Conservation (phyloP, 1,139 yeast genomes). For the Taphrina populina region DNA sequence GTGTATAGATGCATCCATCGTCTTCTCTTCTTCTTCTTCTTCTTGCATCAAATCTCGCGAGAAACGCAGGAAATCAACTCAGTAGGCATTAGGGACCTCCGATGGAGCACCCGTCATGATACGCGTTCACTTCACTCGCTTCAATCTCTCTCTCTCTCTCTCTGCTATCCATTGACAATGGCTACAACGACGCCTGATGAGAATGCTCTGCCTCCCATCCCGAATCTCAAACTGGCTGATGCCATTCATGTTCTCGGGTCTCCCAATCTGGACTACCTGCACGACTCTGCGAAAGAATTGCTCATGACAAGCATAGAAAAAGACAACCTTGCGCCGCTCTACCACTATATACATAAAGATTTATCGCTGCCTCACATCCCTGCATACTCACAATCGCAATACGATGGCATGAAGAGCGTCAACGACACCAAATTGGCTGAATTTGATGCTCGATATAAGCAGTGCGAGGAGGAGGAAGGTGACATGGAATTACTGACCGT, state of each 20-base stretch:
- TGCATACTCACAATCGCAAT: slow-evolving; percentile 60
- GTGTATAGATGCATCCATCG: slow-evolving; percentile 14
- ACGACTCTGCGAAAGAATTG: slow-evolving; percentile 49
- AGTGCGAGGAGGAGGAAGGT: slow-evolving; percentile 83
- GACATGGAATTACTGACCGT: slow-evolving; percentile 77
- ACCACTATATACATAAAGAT: slow-evolving; percentile 62
- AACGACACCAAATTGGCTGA: slow-evolving; percentile 60
- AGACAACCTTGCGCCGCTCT: slow-evolving; percentile 80
- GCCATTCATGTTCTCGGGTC: slow-evolving; percentile 63
- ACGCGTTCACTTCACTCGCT: too few species aligned
- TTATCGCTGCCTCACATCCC: slow-evolving; percentile 43
- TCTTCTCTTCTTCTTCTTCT: not conserved
- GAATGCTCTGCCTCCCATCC: slow-evolving; percentile 44
- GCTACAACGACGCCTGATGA: too few species aligned
- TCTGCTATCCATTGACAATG: too few species aligned
- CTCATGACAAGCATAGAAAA: slow-evolving; percentile 58
- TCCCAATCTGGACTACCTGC: slow-evolving; percentile 49
- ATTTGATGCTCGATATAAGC: slow-evolving; percentile 63
- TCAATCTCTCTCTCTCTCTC: too few species aligned
- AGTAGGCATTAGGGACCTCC: not conserved
- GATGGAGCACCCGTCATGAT: too few species aligned
- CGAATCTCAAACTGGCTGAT: slow-evolving; percentile 78
- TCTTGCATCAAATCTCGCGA: slow-evolving; percentile 27
- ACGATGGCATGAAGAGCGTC: slow-evolving; percentile 52
- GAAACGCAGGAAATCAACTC: not conserved